Base-by-base conservation (phyloP, 2,329 filamentous ascomycete genomes). In the Fusarium lateritium region DNA sequence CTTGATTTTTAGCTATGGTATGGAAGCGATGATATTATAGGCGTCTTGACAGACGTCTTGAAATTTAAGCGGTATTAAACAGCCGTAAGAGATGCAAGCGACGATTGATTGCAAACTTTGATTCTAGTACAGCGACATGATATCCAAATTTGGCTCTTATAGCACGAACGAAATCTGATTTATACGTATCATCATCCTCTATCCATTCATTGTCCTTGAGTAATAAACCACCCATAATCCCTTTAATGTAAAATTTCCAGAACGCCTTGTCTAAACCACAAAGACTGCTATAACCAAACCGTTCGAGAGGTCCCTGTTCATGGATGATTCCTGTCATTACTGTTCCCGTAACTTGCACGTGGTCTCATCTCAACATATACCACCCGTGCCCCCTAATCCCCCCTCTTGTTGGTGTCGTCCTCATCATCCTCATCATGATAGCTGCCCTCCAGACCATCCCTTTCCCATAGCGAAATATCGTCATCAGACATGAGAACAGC, bases 391-490 rank as follows among this genome's bases (percentile, higher is more conserved):
- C 33, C 53, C 44, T 67, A 67, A 15, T 64, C 54, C 40, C 55
- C 52, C 21, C 66, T 65, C 54, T 64, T 68, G 31, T 51, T 65
- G 34, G 58, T 54, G n/a, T 56, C 45, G 14, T 76, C 74, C 26
- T 75, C 73, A 24, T 80, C 78, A 15, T 79, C 76, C 42, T 79
- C 77, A 22, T 76, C 73, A 6, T 70, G 73, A 65, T 79, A 77
- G 9, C 75, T 73, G 40, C 77, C 78, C 34, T 77, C 79, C 22
- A 77, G 78, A 24, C 78, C 80, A 22, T 80, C 73, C 44, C 69
- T 78, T 22, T 84, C 85, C 87, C 87, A 89, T 21, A 89, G 77
- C 31, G 86, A 88, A 55, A 89, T 85, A 66, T 89, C 86, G 58
- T 89, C 86, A 47, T 87, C 86, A 45, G 84, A 83, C 85, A 88